A percentile compares a stretch with the other conserved stretches of the same genome.
phyloP scores from a whole-genome alignment of 768 basidiomycete genomes.

The Russula abietina region DNA sequence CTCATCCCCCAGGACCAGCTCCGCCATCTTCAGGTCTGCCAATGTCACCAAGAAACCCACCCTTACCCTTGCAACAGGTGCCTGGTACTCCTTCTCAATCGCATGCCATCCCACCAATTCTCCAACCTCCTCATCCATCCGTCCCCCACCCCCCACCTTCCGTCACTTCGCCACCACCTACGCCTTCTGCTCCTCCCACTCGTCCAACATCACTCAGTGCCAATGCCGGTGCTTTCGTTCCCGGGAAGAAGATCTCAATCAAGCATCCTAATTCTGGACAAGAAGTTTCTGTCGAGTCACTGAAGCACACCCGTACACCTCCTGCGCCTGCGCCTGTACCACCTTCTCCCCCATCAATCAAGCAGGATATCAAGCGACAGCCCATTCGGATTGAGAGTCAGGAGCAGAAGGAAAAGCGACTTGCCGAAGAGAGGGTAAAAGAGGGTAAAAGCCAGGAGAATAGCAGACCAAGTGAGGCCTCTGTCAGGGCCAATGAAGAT shows the following conservation, averaged over 20 bases:
- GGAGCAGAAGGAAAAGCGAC: constrained; percentile 46
- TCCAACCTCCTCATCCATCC: constrained; percentile 45
- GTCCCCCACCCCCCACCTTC: constrained; percentile 41
- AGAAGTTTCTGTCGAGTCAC: constrained; percentile 53
- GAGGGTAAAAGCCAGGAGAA: constrained; percentile 41
- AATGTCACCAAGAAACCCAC: constrained; percentile 64
- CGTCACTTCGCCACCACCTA: constrained; percentile 62
- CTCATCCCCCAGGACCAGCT: constrained; percentile 43
- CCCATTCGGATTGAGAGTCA: constrained; percentile 60
- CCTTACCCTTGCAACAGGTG: constrained; percentile 41
- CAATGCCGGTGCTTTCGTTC: constrained; percentile 62
- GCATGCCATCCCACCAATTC: constrained; percentile 47
- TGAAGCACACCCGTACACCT: constrained; percentile 45
- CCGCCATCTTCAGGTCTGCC: constrained; percentile 48
- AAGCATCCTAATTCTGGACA: constrained; percentile 39
- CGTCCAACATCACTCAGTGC: constrained; percentile 44
- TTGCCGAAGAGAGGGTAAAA: constrained; percentile 44
- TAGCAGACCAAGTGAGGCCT: constrained; percentile 34
- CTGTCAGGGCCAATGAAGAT: constrained; percentile 29
- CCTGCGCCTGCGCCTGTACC: constrained; percentile 36
- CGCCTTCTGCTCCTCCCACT: constrained; percentile 49
- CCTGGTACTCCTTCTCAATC: constrained; percentile 65
- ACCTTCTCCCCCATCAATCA: constrained; percentile 8
- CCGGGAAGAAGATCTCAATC: constrained; percentile 36
- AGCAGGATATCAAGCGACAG: constrained; percentile 26